Evolutionary conservation across 2,329 filamentous ascomycete species (phyloP), one percentile per base, ranked within the genome.

Genomic region (Podosphaera leucotricha): DNA sequence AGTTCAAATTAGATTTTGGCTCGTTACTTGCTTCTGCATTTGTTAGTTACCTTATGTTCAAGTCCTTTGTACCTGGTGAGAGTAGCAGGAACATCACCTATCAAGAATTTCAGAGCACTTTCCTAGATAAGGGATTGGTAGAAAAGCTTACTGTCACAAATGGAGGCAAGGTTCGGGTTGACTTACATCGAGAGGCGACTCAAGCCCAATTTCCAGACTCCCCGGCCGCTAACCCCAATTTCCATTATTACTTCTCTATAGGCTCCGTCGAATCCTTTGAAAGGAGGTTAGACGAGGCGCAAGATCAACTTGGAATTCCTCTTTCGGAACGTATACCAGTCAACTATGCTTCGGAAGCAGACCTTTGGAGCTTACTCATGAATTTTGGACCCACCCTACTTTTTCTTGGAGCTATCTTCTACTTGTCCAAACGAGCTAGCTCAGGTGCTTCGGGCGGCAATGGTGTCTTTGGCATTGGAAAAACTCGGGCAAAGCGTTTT

Each of bases 251-350:
- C 63, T 95, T 98, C 68, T 83, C 80, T 46, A 94, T 98, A 55
- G 90, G 90, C 43, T 94, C 86, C 0, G 75, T 92, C 22, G 87
- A 98, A 50, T 78, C 80, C 7, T 98, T 98, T 52, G 90, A 98
- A 65, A 72, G 77, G 57, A 78, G 79, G 57, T 65, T 98, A 44
- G 87, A 95, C 49, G 74, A 83, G 50, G 86, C 87, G 28, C 90
- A 98, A 60, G 66, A 77, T 44, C 81, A 94, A 57, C 71, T 98
- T 28, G 76, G 75, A 36, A 93, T 98, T 46, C 86, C 90, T 0
- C 70, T 70, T 39, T 70, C 72, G n/a, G 85, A 98, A 60, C 77
- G 86, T 48, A 94, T 98, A 54, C 87, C 90, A 0, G 82, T 98
- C 47, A 81, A 80, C 55, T 98, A 94, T 60, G 72, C 77, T 41